Conservation (phyloP, 1,284 basidiomycete genomes). For the Puccinia polysora region DNA sequence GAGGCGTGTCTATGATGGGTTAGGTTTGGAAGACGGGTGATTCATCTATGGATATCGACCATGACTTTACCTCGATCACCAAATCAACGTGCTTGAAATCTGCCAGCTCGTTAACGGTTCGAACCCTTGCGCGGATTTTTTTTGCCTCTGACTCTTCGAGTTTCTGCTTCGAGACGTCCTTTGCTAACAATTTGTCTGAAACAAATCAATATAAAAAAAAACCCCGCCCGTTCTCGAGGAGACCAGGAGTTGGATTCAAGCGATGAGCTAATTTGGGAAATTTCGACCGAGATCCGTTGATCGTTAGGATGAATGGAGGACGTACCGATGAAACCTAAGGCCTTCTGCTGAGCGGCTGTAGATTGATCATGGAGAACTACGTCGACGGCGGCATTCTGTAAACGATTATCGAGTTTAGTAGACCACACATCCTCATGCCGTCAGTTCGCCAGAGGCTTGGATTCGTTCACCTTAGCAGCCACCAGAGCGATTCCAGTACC, state of each 20-base stretch:
- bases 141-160: constrained; percentile 67
- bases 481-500: constrained; percentile 73
- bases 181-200: constrained; percentile 68
- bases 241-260: too few species aligned
- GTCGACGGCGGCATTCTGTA: constrained; percentile 35
- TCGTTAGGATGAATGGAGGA: not conserved
- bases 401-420: too few species aligned
- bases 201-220: not conserved
- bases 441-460: too few species aligned
- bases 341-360: constrained; percentile 19
- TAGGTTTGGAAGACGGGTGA: too few species aligned
- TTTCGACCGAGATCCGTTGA: not conserved
- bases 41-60: too few species aligned
- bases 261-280: too few species aligned
- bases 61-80: constrained; percentile 81
- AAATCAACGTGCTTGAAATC: constrained; percentile 72
- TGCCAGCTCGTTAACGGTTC: constrained; percentile 59
- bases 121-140: constrained; percentile 66
- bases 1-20: not conserved
- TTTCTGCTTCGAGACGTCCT: constrained; percentile 78
- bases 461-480: constrained; percentile 62
- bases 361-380: constrained; percentile 34
- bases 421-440: too few species aligned
- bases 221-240: too few species aligned
- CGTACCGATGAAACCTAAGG: constrained; percentile 26